Base-by-base conservation (phyloP, 2,329 filamentous ascomycete genomes). In the Cercospora beticola region DNA sequence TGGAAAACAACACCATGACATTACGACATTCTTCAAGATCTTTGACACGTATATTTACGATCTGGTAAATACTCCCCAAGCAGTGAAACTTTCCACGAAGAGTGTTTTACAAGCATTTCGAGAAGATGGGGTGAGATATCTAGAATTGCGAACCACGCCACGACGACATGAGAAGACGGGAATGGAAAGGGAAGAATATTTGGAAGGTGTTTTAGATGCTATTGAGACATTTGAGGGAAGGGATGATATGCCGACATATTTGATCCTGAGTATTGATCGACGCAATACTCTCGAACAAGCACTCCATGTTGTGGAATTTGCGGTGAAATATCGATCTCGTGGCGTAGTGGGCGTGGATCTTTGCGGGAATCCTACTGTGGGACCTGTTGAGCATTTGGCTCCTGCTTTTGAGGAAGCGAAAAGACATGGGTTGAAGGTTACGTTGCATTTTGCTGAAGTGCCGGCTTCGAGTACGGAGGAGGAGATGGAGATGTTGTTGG, bases 21-120 rank as follows among this genome's bases (percentile, higher is more conserved):
- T 73, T 61, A 49, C 71, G 56, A 90, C 90, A 49, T 93, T 93
- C 85, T 93, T 94, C 76, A 89, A 89, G 2, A 84, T 93, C 16
- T 94, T 94, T 81, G 90, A 89, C 28, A 89, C 86, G 54, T 93
- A 93, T 78, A 94, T 94, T 73, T 94, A 95, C 81, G 85, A 86
- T 68, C 88, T 96, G 40, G 86, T 91, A 80, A 88, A 87, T 74
- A 87, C 91, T 74, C 79, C 84, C 10, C 79, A 72, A 14, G 65
- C 68, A 23, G 70, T 92, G 59, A 82, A 81, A 49, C 84, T 87
- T 73, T 87, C 90, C 28, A 93, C 91, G 0, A 82, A 80, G 52
- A 84, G 86, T 5, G 91, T 94, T 56, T 83, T 93, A 6, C 69
- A 81, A 21, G 86, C 88, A 74, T 96, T 95, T 75, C 83, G 86